These are phyloP conservation scores for Plasmodium knowlesi DNA, from an alignment of 169 alveolate species.

Conservation along the genomic window DNA sequence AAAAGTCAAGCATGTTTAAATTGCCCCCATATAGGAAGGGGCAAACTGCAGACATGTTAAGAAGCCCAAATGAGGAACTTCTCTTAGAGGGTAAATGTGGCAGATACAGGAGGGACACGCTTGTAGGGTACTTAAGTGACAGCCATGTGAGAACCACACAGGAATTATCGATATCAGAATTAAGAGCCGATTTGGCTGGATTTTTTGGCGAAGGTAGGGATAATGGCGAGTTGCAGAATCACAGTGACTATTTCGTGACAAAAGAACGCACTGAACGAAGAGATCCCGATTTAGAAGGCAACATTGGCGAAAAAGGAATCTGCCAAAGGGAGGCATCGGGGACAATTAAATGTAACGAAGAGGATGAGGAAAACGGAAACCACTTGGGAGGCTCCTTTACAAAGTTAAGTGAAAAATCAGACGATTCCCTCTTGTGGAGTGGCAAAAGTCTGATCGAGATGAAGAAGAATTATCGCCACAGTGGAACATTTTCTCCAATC, in stretches of 20 bases:
- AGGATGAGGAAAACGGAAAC: neutral
- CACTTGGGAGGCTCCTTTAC: neutral
- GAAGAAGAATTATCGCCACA: neutral
- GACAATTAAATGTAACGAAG: neutral
- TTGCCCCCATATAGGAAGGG: neutral
- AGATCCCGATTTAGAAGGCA: neutral
- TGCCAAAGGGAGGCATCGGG: neutral
- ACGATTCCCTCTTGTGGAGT: neutral
- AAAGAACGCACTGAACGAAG: neutral
- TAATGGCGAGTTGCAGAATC: neutral
- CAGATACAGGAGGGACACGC: neutral
- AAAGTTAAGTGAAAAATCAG: constrained; percentile 3
- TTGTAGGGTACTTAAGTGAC: constrained; percentile 25
- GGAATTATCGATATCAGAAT: constrained; percentile 13
- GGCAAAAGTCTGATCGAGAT: neutral
- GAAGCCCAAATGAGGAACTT: neutral
- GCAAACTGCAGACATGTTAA: neutral
- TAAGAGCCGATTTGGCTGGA: neutral
- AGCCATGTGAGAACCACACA: constrained; percentile 23
- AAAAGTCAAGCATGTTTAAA: neutral
- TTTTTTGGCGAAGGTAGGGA: neutral
- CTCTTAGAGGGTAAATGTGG: neutral
- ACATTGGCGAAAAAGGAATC: neutral
- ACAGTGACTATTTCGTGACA: neutral
- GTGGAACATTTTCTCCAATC: neutral